These are phyloP conservation scores for Coemansia sp. DNA, from an alignment of 192 early-diverging fungal species.

Conservation along the genomic window DNA sequence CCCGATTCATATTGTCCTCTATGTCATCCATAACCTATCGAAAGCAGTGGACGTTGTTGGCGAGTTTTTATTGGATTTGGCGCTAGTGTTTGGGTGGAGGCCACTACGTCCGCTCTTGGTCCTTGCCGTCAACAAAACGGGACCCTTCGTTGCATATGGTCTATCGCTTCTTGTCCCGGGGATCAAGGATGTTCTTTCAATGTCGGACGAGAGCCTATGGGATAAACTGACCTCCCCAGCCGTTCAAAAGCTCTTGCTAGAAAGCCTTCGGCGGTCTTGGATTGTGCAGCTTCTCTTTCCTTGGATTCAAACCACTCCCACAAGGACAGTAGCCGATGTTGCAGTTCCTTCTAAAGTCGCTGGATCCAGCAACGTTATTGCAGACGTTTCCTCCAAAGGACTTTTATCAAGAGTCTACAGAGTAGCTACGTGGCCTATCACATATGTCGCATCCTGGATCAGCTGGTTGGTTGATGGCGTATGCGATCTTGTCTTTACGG, in stretches of 20 bases:
- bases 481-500: background rate
- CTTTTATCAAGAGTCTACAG: background rate
- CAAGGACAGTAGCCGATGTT: conserved; percentile 6
- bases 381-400: background rate
- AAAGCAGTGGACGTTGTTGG: conserved; percentile 29
- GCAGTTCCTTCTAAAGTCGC: background rate
- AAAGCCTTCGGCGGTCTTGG: conserved; percentile 32
- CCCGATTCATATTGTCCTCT: conserved; percentile 58
- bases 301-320: conserved; percentile 16
- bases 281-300: conserved; percentile 36
- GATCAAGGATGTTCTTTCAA: conserved; percentile 8
- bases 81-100: conserved; percentile 14
- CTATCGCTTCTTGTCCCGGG: conserved; percentile 12
- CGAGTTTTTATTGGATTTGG: conserved; percentile 27
- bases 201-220: conserved; percentile 19
- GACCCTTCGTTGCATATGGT: conserved; percentile 9
- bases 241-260: conserved; percentile 12
- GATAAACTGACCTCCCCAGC: conserved; percentile 20
- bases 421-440: background rate
- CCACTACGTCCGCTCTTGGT: conserved; percentile 13
- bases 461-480: conserved; percentile 3
- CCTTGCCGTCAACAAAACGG: conserved; percentile 2
- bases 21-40: conserved; percentile 73
- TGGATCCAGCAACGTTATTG: background rate
- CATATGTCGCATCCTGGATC: conserved; percentile 7